Conservation (phyloP, 2,329 filamentous ascomycete genomes). For the Fusarium chaquense region DNA sequence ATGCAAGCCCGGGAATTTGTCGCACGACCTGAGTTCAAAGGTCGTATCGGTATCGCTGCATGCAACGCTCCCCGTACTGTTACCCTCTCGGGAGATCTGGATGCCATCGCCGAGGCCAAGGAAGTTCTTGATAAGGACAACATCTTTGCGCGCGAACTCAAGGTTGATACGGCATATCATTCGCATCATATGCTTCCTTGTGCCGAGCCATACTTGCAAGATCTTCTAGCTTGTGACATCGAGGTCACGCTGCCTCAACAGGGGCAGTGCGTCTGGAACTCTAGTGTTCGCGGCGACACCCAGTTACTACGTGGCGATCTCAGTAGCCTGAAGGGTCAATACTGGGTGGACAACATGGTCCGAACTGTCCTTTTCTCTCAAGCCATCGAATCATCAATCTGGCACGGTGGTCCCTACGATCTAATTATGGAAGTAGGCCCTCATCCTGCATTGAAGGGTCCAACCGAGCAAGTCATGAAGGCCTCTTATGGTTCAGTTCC, state of each 20-base stretch:
- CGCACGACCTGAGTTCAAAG: not conserved
- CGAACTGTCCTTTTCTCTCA: slow-evolving; percentile 1
- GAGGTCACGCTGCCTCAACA: not conserved
- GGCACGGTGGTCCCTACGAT: not conserved
- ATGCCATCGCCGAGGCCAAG: not conserved
- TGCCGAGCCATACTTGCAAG: not conserved
- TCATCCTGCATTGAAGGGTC: slow-evolving; percentile 8
- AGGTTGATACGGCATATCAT: slow-evolving; percentile 21
- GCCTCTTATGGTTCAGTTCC: not conserved
- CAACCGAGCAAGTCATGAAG: not conserved
- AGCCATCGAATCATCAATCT: not conserved
- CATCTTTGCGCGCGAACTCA: not conserved
- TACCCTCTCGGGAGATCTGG: not conserved
- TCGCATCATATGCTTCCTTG: not conserved
- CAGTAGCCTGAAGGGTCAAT: not conserved
- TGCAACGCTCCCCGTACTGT: not conserved
- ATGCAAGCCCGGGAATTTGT: not conserved
- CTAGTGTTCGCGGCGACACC: not conserved
- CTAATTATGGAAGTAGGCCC: slow-evolving; percentile 11
- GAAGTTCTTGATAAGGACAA: not conserved
- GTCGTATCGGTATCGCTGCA: not conserved
- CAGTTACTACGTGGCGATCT: not conserved
- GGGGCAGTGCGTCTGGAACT: not conserved
- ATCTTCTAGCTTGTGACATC: not conserved
- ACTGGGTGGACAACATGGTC: slow-evolving; percentile 13